Evolutionary conservation across 371 early-diverging fungal species (phyloP), one percentile per base, ranked within the genome.

Genomic region (Mucor piriformis): DNA sequence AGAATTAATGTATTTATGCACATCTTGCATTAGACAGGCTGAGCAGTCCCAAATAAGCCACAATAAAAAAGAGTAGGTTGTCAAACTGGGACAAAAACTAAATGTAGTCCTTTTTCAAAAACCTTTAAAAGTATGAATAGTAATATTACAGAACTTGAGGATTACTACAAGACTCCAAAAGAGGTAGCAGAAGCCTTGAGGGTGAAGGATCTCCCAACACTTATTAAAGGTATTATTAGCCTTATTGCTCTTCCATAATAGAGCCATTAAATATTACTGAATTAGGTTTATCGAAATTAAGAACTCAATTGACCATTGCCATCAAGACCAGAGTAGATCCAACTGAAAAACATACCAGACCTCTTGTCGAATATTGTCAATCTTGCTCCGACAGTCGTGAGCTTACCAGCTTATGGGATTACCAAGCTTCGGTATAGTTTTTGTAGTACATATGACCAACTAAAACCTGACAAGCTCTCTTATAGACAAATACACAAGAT

Each of bases 361-460:
- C 77, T 6, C 68, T 80, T 42, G 74, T 80, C 15, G 80, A 80
- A 63, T 80, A 76, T 49, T 57, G 74, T 20, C 80, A 80, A 48
- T 64, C 65, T 6, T 76, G 75, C 25, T 46, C 52, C 15, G 77
- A 80, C 47, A 57, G 70, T 42, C 54, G 57, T 3, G 70, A 67
- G 40, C 68, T 80, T 16, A 66, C 54, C n/a, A 71, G 58, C 42
- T 50, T 80, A 37, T 80, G 80, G 80, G 75, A 74, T 46, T 75
- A 67, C 37, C 80, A 80, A 57, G 59, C 67, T 47, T 59, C 67
- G 15, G 80, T 76, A 67, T 62, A 57, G 4, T 6, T 23, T 20
- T 32, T 43, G 20, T 12, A 15, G 3, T 24, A 40, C n/a, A 49
- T 18, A 2, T 48, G 13, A 1, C 6, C 12, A n/a, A 37, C 38